A percentile compares a stretch with the other conserved stretches of the same genome.
Evolutionary conservation across 345 rosid genomes (phyloP).

Genomic region (Eucalyptus curtisii): DNA sequence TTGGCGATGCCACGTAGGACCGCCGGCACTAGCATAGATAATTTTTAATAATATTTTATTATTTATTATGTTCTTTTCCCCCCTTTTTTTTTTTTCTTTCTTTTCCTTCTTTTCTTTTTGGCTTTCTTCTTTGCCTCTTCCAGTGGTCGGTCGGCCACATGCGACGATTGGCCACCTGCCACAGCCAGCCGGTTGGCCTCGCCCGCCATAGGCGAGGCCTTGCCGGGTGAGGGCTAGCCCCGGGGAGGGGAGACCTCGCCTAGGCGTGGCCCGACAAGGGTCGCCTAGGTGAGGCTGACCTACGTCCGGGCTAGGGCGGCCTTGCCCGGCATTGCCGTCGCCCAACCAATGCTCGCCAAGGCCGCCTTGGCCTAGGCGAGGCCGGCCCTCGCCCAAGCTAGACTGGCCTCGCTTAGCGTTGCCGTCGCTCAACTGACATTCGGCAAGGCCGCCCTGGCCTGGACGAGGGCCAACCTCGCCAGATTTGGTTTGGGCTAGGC

Average conservation of each 20-base stretch:
- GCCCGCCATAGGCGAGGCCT: fast-evolving
- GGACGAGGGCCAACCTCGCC: fast-evolving
- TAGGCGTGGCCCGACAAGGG: fast-evolving
- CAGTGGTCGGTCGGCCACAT: fast-evolving
- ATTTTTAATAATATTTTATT: too few relatives aligned
- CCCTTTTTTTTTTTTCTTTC: too few relatives aligned
- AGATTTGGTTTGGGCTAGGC: fast-evolving
- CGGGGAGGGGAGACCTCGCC: fast-evolving
- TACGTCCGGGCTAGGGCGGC: fast-evolving
- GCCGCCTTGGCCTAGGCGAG: too few relatives aligned
- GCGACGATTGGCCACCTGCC: fast-evolving
- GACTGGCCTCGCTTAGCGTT: fast-evolving
- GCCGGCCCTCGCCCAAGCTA: too few relatives aligned
- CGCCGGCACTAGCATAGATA: fast-evolving
- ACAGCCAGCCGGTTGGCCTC: fast-evolving
- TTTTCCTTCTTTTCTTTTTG: too few relatives aligned
- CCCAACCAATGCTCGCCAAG: fast-evolving
- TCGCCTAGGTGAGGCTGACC: fast-evolving
- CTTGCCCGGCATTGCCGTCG: fast-evolving
- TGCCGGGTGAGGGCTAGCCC: fast-evolving
- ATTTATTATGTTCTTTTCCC: too few relatives aligned
- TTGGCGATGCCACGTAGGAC: fast-evolving
- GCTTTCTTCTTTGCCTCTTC: too few relatives aligned
- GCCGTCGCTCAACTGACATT: fast-evolving
- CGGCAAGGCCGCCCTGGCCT: fast-evolving